Evolutionary conservation across 2,329 filamentous ascomycete species (phyloP).

Genomic region (Coniella vitis): DNA sequence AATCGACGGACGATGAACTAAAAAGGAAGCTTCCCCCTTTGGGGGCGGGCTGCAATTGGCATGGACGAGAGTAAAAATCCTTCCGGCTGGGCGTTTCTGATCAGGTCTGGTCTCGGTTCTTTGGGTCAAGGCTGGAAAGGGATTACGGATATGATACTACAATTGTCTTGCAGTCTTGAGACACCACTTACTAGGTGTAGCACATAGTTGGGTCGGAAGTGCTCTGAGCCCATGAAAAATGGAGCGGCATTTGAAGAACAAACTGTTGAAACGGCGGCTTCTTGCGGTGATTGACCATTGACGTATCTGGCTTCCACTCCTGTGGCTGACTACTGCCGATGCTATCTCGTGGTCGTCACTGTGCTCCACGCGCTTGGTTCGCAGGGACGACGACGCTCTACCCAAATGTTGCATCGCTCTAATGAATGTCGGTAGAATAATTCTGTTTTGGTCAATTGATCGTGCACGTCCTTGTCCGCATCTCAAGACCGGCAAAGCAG

Average conservation of each 20-base stretch:
- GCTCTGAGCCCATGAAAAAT: slow-evolving; percentile 27
- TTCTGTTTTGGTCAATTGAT: too few species aligned
- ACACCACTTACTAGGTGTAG: slow-evolving; percentile 24
- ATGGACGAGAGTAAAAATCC: slow-evolving; percentile 8
- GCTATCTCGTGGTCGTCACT: too few species aligned
- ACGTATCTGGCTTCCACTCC: not conserved
- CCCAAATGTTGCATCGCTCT: too few species aligned
- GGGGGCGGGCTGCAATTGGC: slow-evolving; percentile 9
- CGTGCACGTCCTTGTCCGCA: too few species aligned
- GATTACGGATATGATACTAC: slow-evolving; percentile 20
- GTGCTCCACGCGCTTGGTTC: too few species aligned
- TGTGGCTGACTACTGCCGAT: too few species aligned
- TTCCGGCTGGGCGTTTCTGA: slow-evolving; percentile 20
- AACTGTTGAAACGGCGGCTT: not conserved
- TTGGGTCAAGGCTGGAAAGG: slow-evolving; percentile 25
- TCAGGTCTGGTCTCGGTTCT: slow-evolving; percentile 10
- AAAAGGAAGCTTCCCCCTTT: slow-evolving; percentile 5
- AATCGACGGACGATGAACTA: slow-evolving; percentile 12
- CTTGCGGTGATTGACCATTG: not conserved
- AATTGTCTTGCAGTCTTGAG: slow-evolving; percentile 10
- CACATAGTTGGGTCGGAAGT: slow-evolving; percentile 28
- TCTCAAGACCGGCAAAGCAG: too few species aligned
- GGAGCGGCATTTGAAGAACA: slow-evolving; percentile 23
- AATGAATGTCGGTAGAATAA: too few species aligned
- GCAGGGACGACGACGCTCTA: too few species aligned